Base-by-base conservation (phyloP, 805 yeast species). In the Nakazawaea wyomingensis region DNA sequence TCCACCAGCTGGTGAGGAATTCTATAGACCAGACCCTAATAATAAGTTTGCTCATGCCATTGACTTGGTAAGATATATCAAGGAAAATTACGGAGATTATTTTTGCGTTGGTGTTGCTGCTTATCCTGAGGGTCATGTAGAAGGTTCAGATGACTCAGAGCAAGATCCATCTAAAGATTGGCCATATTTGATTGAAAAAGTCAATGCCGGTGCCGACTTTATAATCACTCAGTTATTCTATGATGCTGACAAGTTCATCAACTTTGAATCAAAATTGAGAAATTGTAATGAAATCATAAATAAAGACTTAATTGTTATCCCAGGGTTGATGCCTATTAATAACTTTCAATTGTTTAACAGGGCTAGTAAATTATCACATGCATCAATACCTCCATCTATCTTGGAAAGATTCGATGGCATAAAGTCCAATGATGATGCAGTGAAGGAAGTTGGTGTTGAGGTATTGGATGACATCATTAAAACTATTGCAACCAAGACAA, bases 51-150 rank as follows among this genome's bases (percentile, higher is more conserved):
- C 70, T 49, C 72, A 81, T 57, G 98, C 99, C 1, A 83, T 78
- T 1, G 99, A 93, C 59, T 73, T 93, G 47, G 96, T 93, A 9
- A 74, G 66, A 50, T 90, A 91, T 59, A 90, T 93, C 51, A 78
- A 76, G 51, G 50, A 69, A 42, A 60, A 77, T 37, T 71, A 90
- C 57, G 93, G 87, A 3, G 85, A 85, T 56, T 83, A 80, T 53
- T 91, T 91, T 64, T 85, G 96, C 57, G 71, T 91, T 43, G 99
- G 99, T 47, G 99, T 91, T 13, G 99, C 99, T 2, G 97, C 95
- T 1, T 91, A 91, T 61, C 96, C 99, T 7, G 99, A 91, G 59
- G 99, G 99, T 16, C 97, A 91, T 63, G 89, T 87, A 28, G 96
- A 90, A 52, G 91, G 95, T 11, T 72, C 88, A 1, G 86, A 82